Percentiles rank a stretch among this genome's conserved stretches.
These are phyloP conservation scores for Exophiala sp. DNA, from an alignment of 2,329 filamentous ascomycete species.

Conservation along the genomic window DNA sequence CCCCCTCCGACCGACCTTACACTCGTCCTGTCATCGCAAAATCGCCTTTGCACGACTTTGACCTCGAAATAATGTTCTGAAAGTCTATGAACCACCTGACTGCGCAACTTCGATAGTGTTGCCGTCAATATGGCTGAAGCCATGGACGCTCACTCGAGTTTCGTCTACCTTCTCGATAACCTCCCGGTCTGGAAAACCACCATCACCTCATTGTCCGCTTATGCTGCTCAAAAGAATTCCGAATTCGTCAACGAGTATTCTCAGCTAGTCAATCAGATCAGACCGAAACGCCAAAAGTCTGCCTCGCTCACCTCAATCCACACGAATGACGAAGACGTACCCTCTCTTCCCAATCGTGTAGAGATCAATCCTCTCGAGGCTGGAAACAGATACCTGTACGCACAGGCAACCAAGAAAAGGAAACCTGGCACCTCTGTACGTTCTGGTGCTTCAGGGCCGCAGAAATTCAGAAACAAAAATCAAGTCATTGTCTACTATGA, in stretches of 20 bases:
- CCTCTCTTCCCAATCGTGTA: conserved; percentile 6
- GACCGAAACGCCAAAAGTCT: conserved; percentile 37
- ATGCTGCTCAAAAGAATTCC: conserved; percentile 40
- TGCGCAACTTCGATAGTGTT: not conserved
- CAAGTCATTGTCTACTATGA: conserved; percentile 93
- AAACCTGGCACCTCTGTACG: conserved; percentile 34
- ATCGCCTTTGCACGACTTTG: conserved; percentile 14
- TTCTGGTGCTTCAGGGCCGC: conserved; percentile 32
- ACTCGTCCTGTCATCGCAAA: conserved; percentile 7
- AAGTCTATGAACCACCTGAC: conserved; percentile 10
- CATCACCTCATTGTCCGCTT: conserved; percentile 40
- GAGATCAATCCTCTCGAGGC: conserved; percentile 25
- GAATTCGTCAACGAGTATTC: conserved; percentile 44
- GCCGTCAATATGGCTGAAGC: conserved; percentile 15
- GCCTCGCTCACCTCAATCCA: conserved; percentile 42
- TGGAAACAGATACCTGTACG: conserved; percentile 26
- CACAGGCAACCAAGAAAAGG: conserved; percentile 36
- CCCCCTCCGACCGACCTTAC: not conserved
- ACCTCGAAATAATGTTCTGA: conserved; percentile 13
- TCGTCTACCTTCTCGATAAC: conserved; percentile 43
- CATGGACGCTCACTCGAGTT: conserved; percentile 45
- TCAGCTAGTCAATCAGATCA: conserved; percentile 34
- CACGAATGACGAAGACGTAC: conserved; percentile 27
- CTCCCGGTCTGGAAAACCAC: conserved; percentile 44
- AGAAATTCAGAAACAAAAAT: conserved; percentile 65